Conservation (phyloP, 2,329 filamentous ascomycete species). For the Aspergillus felis region DNA sequence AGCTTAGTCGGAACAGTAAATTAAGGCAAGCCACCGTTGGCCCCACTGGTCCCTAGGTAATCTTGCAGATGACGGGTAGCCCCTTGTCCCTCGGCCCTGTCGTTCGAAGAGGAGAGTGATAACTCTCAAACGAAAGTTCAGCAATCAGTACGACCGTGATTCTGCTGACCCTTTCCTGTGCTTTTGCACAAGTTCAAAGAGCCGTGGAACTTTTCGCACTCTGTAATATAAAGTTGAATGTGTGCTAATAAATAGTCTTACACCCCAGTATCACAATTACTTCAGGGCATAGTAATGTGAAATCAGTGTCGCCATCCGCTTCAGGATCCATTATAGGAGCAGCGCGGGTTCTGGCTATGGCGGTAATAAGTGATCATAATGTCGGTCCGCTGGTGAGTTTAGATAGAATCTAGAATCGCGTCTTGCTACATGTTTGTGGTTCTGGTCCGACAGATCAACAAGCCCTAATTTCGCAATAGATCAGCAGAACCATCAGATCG, state of each 20-base stretch:
- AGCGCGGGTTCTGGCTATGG: slow-evolving; percentile 9
- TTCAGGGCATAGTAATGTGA: background rate
- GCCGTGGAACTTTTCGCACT: background rate
- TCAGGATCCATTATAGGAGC: background rate
- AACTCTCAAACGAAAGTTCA: slow-evolving; percentile 2
- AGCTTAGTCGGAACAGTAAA: slow-evolving; percentile 8
- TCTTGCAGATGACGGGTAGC: slow-evolving; percentile 20
- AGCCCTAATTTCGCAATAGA: slow-evolving; percentile 9
- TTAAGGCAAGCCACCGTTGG: slow-evolving; percentile 18
- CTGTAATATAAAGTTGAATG: background rate
- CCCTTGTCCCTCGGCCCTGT: slow-evolving; percentile 7
- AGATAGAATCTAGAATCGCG: slow-evolving; percentile 9
- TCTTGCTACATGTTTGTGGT: slow-evolving; percentile 2
- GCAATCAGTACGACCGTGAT: background rate
- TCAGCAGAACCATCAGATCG: background rate
- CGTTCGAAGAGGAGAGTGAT: slow-evolving; percentile 15
- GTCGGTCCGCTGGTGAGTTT: slow-evolving; percentile 3
- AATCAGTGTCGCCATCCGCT: background rate
- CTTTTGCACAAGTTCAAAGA: background rate
- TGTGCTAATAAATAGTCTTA: background rate
- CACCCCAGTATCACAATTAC: background rate
- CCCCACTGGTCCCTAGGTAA: slow-evolving; percentile 25
- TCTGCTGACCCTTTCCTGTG: background rate
- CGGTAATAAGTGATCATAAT: slow-evolving; percentile 2
- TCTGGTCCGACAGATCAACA: slow-evolving; percentile 18